Base-by-base conservation (phyloP, 164 flowering plant genomes). In the Akebia trifoliata region DNA sequence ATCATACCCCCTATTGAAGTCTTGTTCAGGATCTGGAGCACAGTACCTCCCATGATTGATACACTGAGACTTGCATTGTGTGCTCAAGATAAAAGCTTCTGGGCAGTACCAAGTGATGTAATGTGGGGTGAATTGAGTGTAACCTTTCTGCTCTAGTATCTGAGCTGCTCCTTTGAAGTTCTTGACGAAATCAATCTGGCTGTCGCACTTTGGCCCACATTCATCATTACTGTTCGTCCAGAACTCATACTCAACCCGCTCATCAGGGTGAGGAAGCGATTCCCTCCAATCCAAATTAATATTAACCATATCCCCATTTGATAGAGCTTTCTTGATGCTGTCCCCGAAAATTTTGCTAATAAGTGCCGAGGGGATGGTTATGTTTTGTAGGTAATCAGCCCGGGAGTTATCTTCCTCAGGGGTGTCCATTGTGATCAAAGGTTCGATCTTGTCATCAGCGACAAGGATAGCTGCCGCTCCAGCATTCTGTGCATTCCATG, bases 51-150 rank as follows among this genome's bases (percentile, higher is more conserved):
- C 96, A 63, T 89, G 87, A 59, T 89, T 92, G 67, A 92, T 92
- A 77, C 98, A 92, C 77, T 92, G 98, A 11, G 95, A 86, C 65
- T 77, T 79, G 80, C 98, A 92, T 66, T 92, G 98, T 64, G 75
- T 89, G 75, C 90, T 92, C 74, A 82, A 68, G 32, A 66, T 57
- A 71, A 89, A 92, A 37, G 93, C 84, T 58, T 78, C 85, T 2
- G 98, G 96, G 73, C 98, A 92, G 59, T 87, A 92, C 98, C 98
- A 92, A 56, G 98, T 92, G 32, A 92, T 87, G 60, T 92, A 92
- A 60, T 81, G 98, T 11, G 98, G 98, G 25, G 87, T 87, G 64
- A 92, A 92, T 62, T 78, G 89, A 70, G 96, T 87, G 67, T 89
- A 89, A 2, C 95, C 95, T 54, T 78, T 81, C 68, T 63, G 65